These are phyloP conservation scores for Salinomyces thailandicus DNA, from an alignment of 2,329 filamentous ascomycete genomes.

Conservation along the genomic window DNA sequence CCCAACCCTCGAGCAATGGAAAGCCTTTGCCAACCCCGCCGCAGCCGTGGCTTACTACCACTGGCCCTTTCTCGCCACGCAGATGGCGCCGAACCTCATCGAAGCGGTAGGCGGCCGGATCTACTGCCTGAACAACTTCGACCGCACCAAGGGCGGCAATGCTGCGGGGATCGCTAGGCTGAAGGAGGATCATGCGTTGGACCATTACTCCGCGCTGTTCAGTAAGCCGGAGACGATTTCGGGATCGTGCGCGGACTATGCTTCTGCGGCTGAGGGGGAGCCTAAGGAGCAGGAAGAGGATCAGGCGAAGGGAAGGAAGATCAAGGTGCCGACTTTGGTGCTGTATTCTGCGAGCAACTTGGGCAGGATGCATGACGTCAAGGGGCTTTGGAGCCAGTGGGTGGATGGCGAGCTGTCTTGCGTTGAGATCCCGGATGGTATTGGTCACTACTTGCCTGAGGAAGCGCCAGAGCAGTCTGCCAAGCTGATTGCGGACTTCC, in stretches of 20 bases:
- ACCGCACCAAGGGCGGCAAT: conserved; percentile 19
- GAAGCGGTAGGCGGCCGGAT: conserved; percentile 31
- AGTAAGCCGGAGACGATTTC: conserved; percentile 32
- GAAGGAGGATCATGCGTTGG: conserved; percentile 30
- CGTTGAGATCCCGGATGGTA: conserved; percentile 26
- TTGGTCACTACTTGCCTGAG: conserved; percentile 40
- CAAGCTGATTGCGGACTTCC: conserved; percentile 18
- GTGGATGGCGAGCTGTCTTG: conserved; percentile 26
- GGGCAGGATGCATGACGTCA: conserved; percentile 34
- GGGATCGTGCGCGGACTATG: conserved; percentile 40
- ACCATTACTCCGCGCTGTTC: conserved; percentile 37
- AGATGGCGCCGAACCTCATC: conserved; percentile 36
- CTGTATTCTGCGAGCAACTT: conserved; percentile 35
- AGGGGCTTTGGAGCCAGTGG: conserved; percentile 37
- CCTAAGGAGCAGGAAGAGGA: conserved; percentile 35
- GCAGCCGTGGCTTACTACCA: conserved; percentile 36
- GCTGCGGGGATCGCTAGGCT: conserved; percentile 21
- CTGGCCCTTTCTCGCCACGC: conserved; percentile 43
- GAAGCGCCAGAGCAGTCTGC: conserved; percentile 31
- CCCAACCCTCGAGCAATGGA: conserved; percentile 39
- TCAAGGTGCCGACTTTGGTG: conserved; percentile 34
- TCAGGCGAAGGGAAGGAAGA: conserved; percentile 35
- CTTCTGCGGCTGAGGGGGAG: conserved; percentile 34
- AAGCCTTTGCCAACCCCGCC: conserved; percentile 29
- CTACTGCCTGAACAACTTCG: conserved; percentile 29